Evolutionary conservation across 139 green algal genomes (phyloP).

Genomic region (Chlorella sp.): DNA sequence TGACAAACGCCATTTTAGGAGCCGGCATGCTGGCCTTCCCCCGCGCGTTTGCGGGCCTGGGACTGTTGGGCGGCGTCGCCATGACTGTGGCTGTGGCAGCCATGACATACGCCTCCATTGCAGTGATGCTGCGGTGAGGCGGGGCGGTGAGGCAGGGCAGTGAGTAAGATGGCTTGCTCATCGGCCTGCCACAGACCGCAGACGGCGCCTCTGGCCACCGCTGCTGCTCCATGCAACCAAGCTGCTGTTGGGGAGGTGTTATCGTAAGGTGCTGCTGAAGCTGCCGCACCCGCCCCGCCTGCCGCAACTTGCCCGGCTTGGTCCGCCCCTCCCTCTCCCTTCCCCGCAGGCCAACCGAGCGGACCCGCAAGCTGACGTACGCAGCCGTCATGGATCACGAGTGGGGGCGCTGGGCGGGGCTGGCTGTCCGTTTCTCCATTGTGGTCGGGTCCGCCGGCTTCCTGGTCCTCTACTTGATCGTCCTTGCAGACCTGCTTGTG

Average conservation of each 20-base stretch:
- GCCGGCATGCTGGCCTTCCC: constrained; percentile 35
- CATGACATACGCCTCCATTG: constrained; percentile 25
- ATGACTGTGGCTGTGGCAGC: neutral
- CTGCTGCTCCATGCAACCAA: too few relatives aligned
- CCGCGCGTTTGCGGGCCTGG: constrained; percentile 23
- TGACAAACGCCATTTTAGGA: constrained; percentile 29
- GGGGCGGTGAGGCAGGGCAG: too few relatives aligned
- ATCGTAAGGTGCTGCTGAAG: too few relatives aligned
- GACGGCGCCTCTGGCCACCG: too few relatives aligned
- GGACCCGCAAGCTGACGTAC: constrained; percentile 24
- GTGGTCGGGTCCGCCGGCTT: constrained; percentile 13
- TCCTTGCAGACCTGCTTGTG: constrained; percentile 36
- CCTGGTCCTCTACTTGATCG: constrained; percentile 29
- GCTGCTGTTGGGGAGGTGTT: too few relatives aligned
- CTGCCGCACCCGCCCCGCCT: too few relatives aligned
- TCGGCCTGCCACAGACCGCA: too few relatives aligned
- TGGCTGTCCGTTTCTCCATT: constrained; percentile 26
- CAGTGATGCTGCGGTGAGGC: constrained; percentile 22
- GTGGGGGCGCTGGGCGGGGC: constrained; percentile 33
- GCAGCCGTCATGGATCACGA: constrained; percentile 19
- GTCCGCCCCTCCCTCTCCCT: too few relatives aligned
- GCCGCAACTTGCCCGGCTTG: too few relatives aligned
- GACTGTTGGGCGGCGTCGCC: constrained; percentile 9
- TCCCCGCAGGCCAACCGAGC: constrained; percentile 10
- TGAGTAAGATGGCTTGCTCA: too few relatives aligned